A percentile compares a stretch with the other conserved stretches of the same genome.
Evolutionary conservation across 768 basidiomycete species (phyloP).

Genomic region (Vararia minispora): DNA sequence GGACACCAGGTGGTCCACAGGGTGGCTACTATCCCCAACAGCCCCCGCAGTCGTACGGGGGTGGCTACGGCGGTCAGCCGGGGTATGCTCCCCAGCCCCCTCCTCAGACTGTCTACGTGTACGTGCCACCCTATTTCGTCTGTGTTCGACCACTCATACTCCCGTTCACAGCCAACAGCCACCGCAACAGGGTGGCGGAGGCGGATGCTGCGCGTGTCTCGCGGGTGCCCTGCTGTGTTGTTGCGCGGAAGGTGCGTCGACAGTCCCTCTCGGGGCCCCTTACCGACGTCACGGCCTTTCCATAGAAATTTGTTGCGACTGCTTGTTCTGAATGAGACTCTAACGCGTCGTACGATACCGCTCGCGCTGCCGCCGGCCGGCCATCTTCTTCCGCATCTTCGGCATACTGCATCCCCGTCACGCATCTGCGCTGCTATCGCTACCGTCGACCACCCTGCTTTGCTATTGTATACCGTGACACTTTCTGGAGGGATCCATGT

Average conservation of each 20-base stretch:
- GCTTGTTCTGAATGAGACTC: slow-evolving; percentile 46
- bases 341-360: too few species aligned
- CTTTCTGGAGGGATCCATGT: too few species aligned
- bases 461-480: too few species aligned
- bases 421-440: too few species aligned
- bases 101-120: slow-evolving; percentile 80
- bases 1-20: slow-evolving; percentile 22
- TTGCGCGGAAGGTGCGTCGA: slow-evolving; percentile 55
- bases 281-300: slow-evolving; percentile 3
- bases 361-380: too few species aligned
- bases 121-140: slow-evolving; percentile 20
- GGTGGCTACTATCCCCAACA: slow-evolving; percentile 68
- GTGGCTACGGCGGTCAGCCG: slow-evolving; percentile 28
- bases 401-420: too few species aligned
- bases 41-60: slow-evolving; percentile 60
- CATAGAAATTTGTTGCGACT: slow-evolving; percentile 42
- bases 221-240: slow-evolving; percentile 57
- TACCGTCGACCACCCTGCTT: too few species aligned
- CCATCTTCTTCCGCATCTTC: too few species aligned
- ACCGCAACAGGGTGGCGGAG: slow-evolving; percentile 33
- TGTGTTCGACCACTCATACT: neutral
- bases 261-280: neutral
- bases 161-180: slow-evolving; percentile 35
- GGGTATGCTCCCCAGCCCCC: slow-evolving; percentile 50
- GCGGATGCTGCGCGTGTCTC: slow-evolving; percentile 53